Evolutionary conservation across 768 basidiomycete species (phyloP).

Genomic region (Lepiota brunneoincarnata): DNA sequence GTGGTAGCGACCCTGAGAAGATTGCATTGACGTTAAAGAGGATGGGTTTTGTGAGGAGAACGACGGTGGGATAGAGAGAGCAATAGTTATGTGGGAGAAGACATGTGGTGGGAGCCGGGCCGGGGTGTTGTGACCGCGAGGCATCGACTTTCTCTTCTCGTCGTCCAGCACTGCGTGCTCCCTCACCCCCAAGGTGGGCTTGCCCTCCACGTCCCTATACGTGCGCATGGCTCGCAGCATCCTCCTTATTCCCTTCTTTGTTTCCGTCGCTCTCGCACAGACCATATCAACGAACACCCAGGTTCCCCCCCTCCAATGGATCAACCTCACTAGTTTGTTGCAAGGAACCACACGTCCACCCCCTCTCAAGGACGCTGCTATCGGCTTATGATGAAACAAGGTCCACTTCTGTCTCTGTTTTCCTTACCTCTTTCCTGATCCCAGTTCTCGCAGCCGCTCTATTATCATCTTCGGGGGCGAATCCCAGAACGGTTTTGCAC

Average conservation of each 20-base stretch:
- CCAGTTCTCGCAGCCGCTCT: conserved; percentile 41
- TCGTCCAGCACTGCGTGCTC: conserved; percentile 13
- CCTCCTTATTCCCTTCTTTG: conserved; percentile 23
- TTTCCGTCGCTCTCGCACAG: conserved; percentile 34
- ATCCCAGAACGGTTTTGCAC: conserved; percentile 60
- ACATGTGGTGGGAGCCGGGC: neutral
- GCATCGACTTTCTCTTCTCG: neutral
- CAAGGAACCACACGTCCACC: conserved; percentile 55
- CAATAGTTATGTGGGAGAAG: neutral
- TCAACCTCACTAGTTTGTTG: conserved; percentile 62
- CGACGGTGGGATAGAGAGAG: neutral
- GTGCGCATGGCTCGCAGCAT: conserved; percentile 30
- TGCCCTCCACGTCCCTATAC: conserved; percentile 6
- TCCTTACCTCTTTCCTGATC: conserved; percentile 22
- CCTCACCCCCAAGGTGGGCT: conserved; percentile 11
- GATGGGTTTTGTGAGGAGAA: too few species aligned
- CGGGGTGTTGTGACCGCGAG: neutral
- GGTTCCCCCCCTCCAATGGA: conserved; percentile 70
- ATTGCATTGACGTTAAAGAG: neutral
- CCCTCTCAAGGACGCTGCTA: conserved; percentile 66
- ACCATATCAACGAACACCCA: conserved; percentile 50
- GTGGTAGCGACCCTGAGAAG: too few species aligned
- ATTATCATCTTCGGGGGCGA: conserved; percentile 77
- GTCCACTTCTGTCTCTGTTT: conserved; percentile 19
- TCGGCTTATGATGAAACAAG: conserved; percentile 58